phyloP scores from a whole-genome alignment of 495 filamentous ascomycete genomes.

The Daldinia decipiens region DNA sequence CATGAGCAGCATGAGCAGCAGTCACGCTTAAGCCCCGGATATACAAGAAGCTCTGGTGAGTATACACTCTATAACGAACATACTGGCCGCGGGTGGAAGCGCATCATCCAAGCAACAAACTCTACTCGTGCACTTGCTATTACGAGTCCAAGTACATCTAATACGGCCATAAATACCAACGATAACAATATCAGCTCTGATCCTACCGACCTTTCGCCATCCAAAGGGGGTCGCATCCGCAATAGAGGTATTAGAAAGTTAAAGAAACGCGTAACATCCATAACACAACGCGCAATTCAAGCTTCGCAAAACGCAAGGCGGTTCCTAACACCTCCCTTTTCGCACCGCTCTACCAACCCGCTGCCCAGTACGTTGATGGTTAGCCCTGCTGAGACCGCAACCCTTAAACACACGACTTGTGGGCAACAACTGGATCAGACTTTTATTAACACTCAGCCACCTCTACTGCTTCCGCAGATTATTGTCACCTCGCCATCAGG shows the following conservation, averaged over 20 bases:
- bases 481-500: not conserved
- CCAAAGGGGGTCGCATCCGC: not conserved
- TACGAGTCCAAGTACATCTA: not conserved
- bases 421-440: not conserved
- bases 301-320: not conserved
- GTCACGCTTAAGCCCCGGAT: not conserved
- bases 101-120: not conserved
- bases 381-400: too few species aligned
- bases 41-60: slow-evolving; percentile 7
- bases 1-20: not conserved
- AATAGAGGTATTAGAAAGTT: not conserved
- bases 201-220: not conserved
- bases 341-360: not conserved
- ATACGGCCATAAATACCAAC: not conserved
- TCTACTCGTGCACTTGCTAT: not conserved
- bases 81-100: slow-evolving; percentile 10
- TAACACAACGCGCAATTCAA: not conserved
- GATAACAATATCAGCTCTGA: not conserved
- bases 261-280: not conserved
- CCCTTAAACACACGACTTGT: too few species aligned
- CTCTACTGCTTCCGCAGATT: not conserved
- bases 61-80: slow-evolving; percentile 9
- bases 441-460: not conserved
- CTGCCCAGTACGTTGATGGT: not conserved
- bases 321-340: not conserved